Percentiles rank a stretch among this genome's conserved stretches.
phyloP scores from a whole-genome alignment of 768 basidiomycete species.

The Terana coerulea region DNA sequence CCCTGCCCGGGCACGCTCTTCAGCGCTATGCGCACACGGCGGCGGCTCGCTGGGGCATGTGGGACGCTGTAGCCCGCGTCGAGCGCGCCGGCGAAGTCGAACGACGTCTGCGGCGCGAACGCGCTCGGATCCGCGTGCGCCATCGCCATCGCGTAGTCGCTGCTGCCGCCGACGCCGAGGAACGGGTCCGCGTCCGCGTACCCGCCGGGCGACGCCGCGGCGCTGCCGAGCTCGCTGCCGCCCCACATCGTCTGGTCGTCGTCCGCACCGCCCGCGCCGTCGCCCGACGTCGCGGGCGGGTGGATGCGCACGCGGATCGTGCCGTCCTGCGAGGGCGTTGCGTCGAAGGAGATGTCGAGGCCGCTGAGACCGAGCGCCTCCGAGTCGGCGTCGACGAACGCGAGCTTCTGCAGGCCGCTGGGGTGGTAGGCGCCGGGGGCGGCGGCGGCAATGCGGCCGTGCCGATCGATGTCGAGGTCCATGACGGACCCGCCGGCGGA shows the following conservation, averaged over 20 bases:
- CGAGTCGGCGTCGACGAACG: constrained; percentile 53
- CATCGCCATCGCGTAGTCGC: constrained; percentile 17
- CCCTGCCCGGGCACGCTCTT: constrained; percentile 60
- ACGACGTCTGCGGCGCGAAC: constrained; percentile 1
- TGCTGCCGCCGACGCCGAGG: constrained; percentile 43
- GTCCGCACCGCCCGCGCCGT: neutral
- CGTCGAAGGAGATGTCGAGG: constrained; percentile 72
- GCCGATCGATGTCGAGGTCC: constrained; percentile 28
- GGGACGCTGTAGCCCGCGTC: constrained; percentile 10
- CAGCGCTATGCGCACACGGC: constrained; percentile 63
- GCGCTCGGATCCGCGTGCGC: constrained; percentile 1
- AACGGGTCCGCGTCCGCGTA: constrained; percentile 40
- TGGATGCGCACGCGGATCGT: constrained; percentile 75
- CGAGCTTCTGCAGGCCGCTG: constrained; percentile 41
- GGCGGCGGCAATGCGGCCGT: constrained; percentile 30
- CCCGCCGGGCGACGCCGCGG: constrained; percentile 4
- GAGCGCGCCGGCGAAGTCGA: constrained; percentile 15
- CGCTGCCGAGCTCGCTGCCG: constrained; percentile 19
- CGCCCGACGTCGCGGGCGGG: constrained; percentile 31
- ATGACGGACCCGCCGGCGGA: constrained; percentile 21
- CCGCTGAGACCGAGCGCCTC: constrained; percentile 49
- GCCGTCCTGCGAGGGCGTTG: constrained; percentile 58
- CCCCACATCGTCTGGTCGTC: constrained; percentile 31
- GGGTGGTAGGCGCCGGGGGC: constrained; percentile 28
- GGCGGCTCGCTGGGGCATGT: constrained; percentile 31